Base-by-base conservation (phyloP, 768 basidiomycete species). In the Strobilomyces dryophilus region DNA sequence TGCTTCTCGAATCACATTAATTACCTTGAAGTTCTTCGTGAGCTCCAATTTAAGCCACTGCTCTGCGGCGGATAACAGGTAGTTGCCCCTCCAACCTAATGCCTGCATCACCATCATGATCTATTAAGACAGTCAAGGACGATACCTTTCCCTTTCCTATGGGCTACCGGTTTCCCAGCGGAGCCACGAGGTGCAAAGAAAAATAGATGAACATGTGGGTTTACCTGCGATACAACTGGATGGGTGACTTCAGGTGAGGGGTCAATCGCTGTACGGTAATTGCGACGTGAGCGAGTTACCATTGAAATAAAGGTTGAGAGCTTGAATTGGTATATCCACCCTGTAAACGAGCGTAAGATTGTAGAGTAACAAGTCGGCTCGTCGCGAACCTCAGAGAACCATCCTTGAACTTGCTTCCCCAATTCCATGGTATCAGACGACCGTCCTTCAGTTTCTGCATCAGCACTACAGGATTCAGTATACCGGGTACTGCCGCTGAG, bases 31-130 rank as follows among this genome's bases (percentile, higher is more conserved):
- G 65, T 98, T 97, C 76, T 98, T 98, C 5, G 92, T 90, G 12
- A 99, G 74, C 66, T 98, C 95, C 40, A 97, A 81, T 67, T 98
- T 98, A 55, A 97, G 76, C 83, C 90, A 94, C 60, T 95, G 94
- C 67, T 98, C 94, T 4, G 88, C 87, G 1, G 94, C 94, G 3
- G 92, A 93, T 10, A 98, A 72, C 18, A 98, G 62, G 67, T 93
- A 98, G 45, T 97, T 97, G 45, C 95, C 97, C 65, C 95, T 75
- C 97, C 95, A 98, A 1, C 95, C 90, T 84, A 36, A 17, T 3
- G 9, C 42, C 24, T 34, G 42, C n/a, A 44, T 61, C 40, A 52
- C n/a, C n/a, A 8, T 47, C 11, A 26, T 20, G 18, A 43, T 12
- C 14, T 12, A 24, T 6, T 2, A 20, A n/a, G 12, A 39, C 41